phyloP scores from a whole-genome alignment of 495 filamentous ascomycete species.

The Aspergillus funiculosus region DNA sequence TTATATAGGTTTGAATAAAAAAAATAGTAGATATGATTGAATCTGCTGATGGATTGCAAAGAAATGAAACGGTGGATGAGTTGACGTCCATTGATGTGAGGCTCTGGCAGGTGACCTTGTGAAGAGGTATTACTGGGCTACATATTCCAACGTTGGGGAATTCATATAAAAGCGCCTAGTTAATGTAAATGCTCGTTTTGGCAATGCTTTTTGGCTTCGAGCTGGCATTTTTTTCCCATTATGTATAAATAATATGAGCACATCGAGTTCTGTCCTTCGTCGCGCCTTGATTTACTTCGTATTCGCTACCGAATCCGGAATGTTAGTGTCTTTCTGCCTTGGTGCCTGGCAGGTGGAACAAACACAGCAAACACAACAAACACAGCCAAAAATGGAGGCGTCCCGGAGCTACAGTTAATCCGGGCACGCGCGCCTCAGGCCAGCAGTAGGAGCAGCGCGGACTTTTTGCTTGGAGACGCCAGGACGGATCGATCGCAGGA shows the following conservation, averaged over 20 bases:
- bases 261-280: background rate
- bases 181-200: no score
- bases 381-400: background rate
- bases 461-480: slow-evolving; percentile 23
- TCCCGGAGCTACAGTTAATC: slow-evolving; percentile 15
- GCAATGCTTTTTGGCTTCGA: no score
- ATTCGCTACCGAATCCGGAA: background rate
- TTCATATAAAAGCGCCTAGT: no score
- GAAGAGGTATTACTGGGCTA: no score
- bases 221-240: no score
- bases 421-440: slow-evolving; percentile 22
- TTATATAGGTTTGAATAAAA: background rate
- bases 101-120: slow-evolving; percentile 3
- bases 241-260: background rate
- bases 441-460: slow-evolving; percentile 27
- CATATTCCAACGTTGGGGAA: no score
- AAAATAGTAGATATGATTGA: background rate
- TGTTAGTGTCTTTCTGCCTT: background rate
- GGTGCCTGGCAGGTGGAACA: background rate
- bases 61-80: background rate
- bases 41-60: background rate
- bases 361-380: slow-evolving; percentile 8
- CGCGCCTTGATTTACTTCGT: background rate
- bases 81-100: background rate
- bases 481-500: slow-evolving; percentile 25